A percentile compares a stretch with the other conserved stretches of the same genome.
These are phyloP conservation scores for Ascomycota sp. DNA, from an alignment of 2,329 filamentous ascomycete species.

Conservation along the genomic window DNA sequence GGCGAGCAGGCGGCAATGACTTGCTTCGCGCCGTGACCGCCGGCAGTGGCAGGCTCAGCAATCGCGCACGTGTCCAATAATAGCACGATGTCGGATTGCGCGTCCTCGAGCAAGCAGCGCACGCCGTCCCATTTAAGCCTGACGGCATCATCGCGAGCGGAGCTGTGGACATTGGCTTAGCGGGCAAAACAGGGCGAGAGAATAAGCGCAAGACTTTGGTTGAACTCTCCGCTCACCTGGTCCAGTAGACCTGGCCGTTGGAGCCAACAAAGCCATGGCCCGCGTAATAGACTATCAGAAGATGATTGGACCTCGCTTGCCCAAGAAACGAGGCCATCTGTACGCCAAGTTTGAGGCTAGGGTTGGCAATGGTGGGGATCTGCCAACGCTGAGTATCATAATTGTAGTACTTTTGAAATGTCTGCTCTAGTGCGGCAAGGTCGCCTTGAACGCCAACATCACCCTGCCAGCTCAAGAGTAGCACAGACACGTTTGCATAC, in stretches of 20 bases:
- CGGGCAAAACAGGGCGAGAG: not conserved
- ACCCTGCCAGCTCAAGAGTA: conserved; percentile 43
- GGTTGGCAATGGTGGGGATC: conserved; percentile 37
- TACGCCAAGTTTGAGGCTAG: conserved; percentile 39
- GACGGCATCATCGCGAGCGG: conserved; percentile 33
- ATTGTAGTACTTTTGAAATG: conserved; percentile 39
- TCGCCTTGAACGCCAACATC: conserved; percentile 33
- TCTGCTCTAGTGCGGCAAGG: conserved; percentile 30
- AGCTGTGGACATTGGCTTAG: conserved; percentile 21
- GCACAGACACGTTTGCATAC: conserved; percentile 37
- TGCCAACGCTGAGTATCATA: conserved; percentile 39
- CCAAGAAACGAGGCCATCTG: conserved; percentile 40
- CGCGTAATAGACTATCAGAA: conserved; percentile 44
- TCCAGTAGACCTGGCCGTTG: conserved; percentile 45
- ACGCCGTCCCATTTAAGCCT: conserved; percentile 45
- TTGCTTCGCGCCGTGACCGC: conserved; percentile 38
- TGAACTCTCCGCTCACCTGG: conserved; percentile 27
- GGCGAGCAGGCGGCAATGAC: conserved; percentile 37
- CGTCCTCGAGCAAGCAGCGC: conserved; percentile 39
- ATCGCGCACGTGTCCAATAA: conserved; percentile 40
- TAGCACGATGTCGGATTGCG: conserved; percentile 40
- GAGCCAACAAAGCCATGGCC: conserved; percentile 37
- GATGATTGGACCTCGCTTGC: conserved; percentile 33
- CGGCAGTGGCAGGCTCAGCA: conserved; percentile 27
- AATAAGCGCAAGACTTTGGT: not conserved